A percentile compares a stretch with the other conserved stretches of the same genome.
These are phyloP conservation scores for Ophiostoma quercus DNA, from an alignment of 2,329 filamentous ascomycete species.

Conservation along the genomic window DNA sequence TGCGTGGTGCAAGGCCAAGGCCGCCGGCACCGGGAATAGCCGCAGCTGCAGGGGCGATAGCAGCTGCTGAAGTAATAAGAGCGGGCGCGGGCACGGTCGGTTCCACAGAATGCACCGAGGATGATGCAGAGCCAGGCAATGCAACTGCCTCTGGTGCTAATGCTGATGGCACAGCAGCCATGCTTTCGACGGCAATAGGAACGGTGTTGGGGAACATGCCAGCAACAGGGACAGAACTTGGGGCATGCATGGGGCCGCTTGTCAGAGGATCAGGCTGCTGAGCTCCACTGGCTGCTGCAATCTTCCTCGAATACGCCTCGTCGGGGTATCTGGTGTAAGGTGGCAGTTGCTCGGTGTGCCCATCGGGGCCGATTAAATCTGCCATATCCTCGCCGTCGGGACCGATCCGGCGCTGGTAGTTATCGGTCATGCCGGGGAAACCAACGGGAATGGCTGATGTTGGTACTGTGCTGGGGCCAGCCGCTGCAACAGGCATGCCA, in stretches of 20 bases:
- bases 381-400: constrained; percentile 81
- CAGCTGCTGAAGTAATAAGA: constrained; percentile 1
- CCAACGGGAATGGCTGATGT: constrained; percentile 57
- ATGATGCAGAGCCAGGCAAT: neutral
- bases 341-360: constrained; percentile 84
- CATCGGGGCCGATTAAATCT: constrained; percentile 80
- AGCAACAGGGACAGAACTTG: constrained; percentile 16
- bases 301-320: constrained; percentile 57
- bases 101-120: neutral
- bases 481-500: neutral
- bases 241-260: neutral
- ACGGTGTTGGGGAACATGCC: neutral
- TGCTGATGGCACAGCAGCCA: constrained; percentile 14
- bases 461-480: constrained; percentile 36
- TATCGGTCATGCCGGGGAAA: constrained; percentile 61
- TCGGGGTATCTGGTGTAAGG: constrained; percentile 89
- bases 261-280: constrained; percentile 18
- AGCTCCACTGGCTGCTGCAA: constrained; percentile 32
- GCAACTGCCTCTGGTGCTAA: constrained; percentile 16
- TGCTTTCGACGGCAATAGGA: constrained; percentile 20
- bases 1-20: constrained; percentile 54
- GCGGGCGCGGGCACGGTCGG: constrained; percentile 2
- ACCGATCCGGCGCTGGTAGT: constrained; percentile 67
- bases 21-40: constrained; percentile 55
- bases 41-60: neutral